Evolutionary conservation across 2,329 filamentous ascomycete genomes (phyloP), one percentile per base, ranked within the genome.

Genomic region (Magnaporthales sp.): DNA sequence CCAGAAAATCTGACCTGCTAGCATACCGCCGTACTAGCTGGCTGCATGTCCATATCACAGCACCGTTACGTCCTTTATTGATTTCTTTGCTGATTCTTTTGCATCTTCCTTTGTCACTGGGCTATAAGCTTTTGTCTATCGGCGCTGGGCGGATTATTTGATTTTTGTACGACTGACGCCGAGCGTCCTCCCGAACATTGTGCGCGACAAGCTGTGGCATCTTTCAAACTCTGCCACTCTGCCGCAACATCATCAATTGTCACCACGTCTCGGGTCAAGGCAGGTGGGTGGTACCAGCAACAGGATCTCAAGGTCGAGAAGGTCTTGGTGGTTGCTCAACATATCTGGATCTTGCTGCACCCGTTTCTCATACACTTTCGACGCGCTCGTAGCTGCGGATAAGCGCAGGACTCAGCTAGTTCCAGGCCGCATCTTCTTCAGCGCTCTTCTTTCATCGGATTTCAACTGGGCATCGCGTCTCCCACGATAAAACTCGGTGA

Each of bases 311-410:
- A 54, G 22, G 31, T 27, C 19, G 13, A 46, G 10, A n/a, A 60
- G 26, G n/a, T 11, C n/a, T 38, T 22, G 62, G 64, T 30, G 64
- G 64, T 56, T 62, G 24, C 56, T 66, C 64, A 31, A 66, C 54
- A 54, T 62, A 65, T 65, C 54, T 62, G 30, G 15, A 24, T 24
- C n/a, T 31, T 13, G 10, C 51, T 30, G 29, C 38, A 32, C 26
- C 46, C 31, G 54, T 56, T 56, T n/a, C 56, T 66, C 24, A 26
- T 64, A 29, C 26, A 19, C 13, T 30, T 19, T 38, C 24, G 38
- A 56, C 63, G 26, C 63, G 63, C 63, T 27, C 31, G 11, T 51
- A 29, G n/a, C 38, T 64, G 19, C 11, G 38, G 24, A 26, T 11
- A 60, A 60, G 26, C 26, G 56, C 26, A 27, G 24, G 24, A 27